Conservation (phyloP, 2,329 filamentous ascomycete genomes). For the Cladosporium oxysporum region DNA sequence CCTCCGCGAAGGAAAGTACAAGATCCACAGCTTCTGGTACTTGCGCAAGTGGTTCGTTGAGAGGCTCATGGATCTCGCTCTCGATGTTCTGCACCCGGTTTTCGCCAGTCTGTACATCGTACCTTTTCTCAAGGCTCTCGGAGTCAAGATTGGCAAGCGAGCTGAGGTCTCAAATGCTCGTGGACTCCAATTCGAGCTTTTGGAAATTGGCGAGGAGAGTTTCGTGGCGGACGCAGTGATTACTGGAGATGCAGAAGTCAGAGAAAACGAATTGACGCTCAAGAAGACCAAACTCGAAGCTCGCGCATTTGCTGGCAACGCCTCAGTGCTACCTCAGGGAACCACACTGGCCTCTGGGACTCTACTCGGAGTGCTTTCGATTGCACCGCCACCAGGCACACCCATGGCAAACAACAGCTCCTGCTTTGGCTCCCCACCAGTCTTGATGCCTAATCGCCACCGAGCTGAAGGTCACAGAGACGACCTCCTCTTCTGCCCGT, state of each 20-base stretch:
- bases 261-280: conserved; percentile 27
- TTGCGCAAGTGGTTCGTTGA: conserved; percentile 31
- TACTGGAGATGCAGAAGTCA: conserved; percentile 25
- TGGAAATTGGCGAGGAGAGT: conserved; percentile 29
- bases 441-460: conserved; percentile 31
- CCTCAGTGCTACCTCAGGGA: conserved; percentile 28
- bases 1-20: conserved; percentile 27
- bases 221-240: conserved; percentile 30
- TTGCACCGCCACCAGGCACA: conserved; percentile 25
- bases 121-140: conserved; percentile 27
- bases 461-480: conserved; percentile 28
- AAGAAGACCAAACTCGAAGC: conserved; percentile 29
- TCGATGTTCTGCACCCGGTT: conserved; percentile 29
- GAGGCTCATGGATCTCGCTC: conserved; percentile 29
- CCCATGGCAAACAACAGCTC: conserved; percentile 25
- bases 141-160: conserved; percentile 30
- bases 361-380: conserved; percentile 29
- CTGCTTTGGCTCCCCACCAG: conserved; percentile 30
- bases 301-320: conserved; percentile 30
- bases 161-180: conserved; percentile 30
- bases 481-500: conserved; percentile 28
- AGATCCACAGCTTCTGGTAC: conserved; percentile 28
- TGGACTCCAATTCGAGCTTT: conserved; percentile 26
- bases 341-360: conserved; percentile 28
- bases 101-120: conserved; percentile 32